Evolutionary conservation across 2,329 filamentous ascomycete genomes (phyloP).

Genomic region (Aspergillus sojae): DNA sequence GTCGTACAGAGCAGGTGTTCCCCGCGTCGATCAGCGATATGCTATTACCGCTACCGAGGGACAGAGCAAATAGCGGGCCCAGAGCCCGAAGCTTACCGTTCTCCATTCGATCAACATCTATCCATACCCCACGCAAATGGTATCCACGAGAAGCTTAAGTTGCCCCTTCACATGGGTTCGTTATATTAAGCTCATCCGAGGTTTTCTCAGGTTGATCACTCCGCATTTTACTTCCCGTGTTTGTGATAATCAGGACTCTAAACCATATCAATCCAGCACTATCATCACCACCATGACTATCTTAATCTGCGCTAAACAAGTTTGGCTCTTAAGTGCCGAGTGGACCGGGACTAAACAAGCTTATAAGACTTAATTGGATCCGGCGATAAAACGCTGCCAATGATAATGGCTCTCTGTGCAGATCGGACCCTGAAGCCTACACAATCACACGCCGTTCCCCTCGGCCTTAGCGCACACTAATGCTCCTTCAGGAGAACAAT

Average conservation of each 20-base stretch:
- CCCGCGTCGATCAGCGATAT: neutral
- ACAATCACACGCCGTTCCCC: neutral
- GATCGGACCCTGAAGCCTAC: neutral
- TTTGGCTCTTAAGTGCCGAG: neutral
- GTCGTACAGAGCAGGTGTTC: neutral
- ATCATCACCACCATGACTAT: neutral
- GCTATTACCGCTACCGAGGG: neutral
- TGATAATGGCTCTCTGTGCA: neutral
- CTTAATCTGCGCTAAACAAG: neutral
- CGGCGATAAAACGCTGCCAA: neutral
- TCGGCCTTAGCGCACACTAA: neutral
- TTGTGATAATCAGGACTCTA: neutral
- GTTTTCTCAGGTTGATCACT: neutral
- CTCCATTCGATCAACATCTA: neutral
- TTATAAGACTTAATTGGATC: neutral
- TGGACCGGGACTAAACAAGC: neutral
- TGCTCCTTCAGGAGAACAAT: neutral
- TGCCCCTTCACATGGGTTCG: neutral
- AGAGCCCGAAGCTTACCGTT: neutral
- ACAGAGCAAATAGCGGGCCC: too few species aligned
- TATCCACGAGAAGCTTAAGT: neutral
- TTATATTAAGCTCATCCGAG: neutral
- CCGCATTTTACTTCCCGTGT: neutral
- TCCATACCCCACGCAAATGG: neutral
- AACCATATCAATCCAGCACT: neutral